Conservation (phyloP, 2,329 filamentous ascomycete species). For the Fusarium longipes region DNA sequence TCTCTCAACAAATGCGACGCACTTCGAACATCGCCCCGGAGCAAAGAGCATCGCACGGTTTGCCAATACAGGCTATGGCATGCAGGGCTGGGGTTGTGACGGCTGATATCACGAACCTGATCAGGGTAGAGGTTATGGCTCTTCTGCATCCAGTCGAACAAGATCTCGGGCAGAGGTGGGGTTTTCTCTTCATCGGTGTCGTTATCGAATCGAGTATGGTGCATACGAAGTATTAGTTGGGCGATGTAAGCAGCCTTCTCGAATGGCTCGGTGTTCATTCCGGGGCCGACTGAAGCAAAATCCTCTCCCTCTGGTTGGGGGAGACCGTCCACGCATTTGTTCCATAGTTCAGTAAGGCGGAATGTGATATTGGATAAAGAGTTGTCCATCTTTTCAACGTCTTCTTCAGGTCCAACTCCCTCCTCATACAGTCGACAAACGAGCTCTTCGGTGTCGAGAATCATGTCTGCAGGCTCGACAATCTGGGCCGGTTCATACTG, state of each 20-base stretch:
- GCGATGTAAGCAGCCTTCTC: conserved; percentile 84
- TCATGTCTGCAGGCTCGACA: conserved; percentile 75
- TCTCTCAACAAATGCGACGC: conserved; percentile 75
- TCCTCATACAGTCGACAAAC: conserved; percentile 73
- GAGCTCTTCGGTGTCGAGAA: conserved; percentile 80
- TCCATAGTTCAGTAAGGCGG: conserved; percentile 67
- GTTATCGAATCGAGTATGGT: conserved; percentile 69
- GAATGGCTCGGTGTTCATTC: conserved; percentile 69
- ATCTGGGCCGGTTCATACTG: conserved; percentile 68
- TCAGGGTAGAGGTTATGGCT: conserved; percentile 78
- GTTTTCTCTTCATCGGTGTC: conserved; percentile 54
- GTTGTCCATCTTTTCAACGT: conserved; percentile 66
- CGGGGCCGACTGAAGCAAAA: conserved; percentile 72
- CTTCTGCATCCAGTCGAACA: conserved; percentile 84
- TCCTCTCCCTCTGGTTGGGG: conserved; percentile 64
- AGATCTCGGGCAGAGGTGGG: conserved; percentile 75
- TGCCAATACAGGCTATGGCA: conserved; percentile 87
- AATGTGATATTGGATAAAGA: conserved; percentile 66
- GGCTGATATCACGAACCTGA: conserved; percentile 73
- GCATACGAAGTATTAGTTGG: conserved; percentile 79
- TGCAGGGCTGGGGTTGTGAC: conserved; percentile 76
- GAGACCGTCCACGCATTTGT: conserved; percentile 61
- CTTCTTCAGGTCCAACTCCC: conserved; percentile 66
- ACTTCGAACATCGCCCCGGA: conserved; percentile 78
- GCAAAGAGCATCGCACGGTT: conserved; percentile 76